phyloP scores from a whole-genome alignment of 345 rosid genomes.

The Rhodamnia argentea region DNA sequence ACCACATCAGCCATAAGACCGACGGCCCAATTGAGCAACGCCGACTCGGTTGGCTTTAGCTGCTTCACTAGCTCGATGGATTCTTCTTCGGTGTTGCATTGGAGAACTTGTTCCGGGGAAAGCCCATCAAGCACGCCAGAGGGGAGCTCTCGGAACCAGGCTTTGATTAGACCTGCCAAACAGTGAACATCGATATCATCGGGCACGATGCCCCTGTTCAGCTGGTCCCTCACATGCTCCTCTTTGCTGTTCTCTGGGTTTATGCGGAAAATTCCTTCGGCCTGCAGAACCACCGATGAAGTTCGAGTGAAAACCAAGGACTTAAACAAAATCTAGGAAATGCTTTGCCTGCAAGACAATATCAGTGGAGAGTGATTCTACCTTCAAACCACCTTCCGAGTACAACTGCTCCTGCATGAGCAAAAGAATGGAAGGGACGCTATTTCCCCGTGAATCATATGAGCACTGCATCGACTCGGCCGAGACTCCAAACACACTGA shows the following conservation, averaged over 20 bases:
- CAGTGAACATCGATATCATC: constrained; percentile 85
- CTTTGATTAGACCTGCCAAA: constrained; percentile 90
- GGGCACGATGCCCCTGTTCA: constrained; percentile 86
- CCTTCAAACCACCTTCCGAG: constrained; percentile 81
- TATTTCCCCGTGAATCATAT: constrained; percentile 65
- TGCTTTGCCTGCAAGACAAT: not conserved
- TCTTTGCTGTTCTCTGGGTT: constrained; percentile 95
- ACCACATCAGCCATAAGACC: constrained; percentile 97
- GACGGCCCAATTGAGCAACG: constrained; percentile 83
- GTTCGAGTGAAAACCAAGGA: not conserved
- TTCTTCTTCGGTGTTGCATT: constrained; percentile 75
- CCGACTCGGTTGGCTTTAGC: constrained; percentile 79
- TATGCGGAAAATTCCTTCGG: constrained; percentile 93
- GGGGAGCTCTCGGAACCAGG: constrained; percentile 98
- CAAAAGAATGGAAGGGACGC: constrained; percentile 92
- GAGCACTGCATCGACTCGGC: constrained; percentile 96
- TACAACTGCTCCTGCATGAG: constrained; percentile 81
- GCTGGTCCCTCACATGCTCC: constrained; percentile 82
- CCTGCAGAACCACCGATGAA: constrained; percentile 24
- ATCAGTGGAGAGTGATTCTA: constrained; percentile 1
- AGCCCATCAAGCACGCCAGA: constrained; percentile 93
- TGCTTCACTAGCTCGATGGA: constrained; percentile 64
- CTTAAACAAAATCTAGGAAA: not conserved
- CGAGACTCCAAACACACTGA: constrained; percentile 92
- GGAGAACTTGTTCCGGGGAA: constrained; percentile 86